phyloP scores from a whole-genome alignment of 2,329 filamentous ascomycete species.

The Trichoderma gracile region DNA sequence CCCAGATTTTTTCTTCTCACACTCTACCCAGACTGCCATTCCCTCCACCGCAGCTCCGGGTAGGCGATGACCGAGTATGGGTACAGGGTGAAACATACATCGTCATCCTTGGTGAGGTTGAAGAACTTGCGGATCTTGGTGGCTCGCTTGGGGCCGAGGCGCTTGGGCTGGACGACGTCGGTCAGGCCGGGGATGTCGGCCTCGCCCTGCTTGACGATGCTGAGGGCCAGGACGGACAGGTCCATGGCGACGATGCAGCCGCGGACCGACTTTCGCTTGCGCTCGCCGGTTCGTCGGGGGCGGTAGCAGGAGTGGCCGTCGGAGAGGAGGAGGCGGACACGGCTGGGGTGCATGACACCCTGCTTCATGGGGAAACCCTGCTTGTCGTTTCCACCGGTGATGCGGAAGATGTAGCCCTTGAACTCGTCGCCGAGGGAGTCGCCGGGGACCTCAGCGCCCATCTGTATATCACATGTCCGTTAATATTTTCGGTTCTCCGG shows the following conservation, averaged over 20 bases:
- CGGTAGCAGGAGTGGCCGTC: constrained; percentile 99
- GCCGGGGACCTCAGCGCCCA: constrained; percentile 88
- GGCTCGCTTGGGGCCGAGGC: constrained; percentile 98
- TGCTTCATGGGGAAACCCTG: constrained; percentile 99
- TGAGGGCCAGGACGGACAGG: constrained; percentile 89
- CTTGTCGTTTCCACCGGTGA: constrained; percentile 99
- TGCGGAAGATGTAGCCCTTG: constrained; percentile 99
- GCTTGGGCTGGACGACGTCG: constrained; percentile 98
- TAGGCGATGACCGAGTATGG: constrained; percentile 68
- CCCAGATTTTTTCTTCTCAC: constrained; percentile 48
- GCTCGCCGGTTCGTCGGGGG: constrained; percentile 94
- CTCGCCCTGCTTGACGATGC: constrained; percentile 98
- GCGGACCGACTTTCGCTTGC: constrained; percentile 98
- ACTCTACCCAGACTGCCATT: constrained; percentile 57
- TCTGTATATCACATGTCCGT: constrained; percentile 48
- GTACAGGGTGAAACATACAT: constrained; percentile 76
- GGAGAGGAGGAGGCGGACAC: constrained; percentile 94
- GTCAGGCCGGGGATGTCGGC: constrained; percentile 91
- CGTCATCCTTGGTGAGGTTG: constrained; percentile 99
- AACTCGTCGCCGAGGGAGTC: constrained; percentile 98
- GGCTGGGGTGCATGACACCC: constrained; percentile 97
- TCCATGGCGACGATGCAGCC: constrained; percentile 98
- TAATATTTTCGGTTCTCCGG: background rate
- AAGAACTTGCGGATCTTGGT: constrained; percentile 99
- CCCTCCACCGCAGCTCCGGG: constrained; percentile 53